Evolutionary conservation across 148 eudicot species (phyloP), one percentile per base, ranked within the genome.

Genomic region (Salicornia ramosissima): DNA sequence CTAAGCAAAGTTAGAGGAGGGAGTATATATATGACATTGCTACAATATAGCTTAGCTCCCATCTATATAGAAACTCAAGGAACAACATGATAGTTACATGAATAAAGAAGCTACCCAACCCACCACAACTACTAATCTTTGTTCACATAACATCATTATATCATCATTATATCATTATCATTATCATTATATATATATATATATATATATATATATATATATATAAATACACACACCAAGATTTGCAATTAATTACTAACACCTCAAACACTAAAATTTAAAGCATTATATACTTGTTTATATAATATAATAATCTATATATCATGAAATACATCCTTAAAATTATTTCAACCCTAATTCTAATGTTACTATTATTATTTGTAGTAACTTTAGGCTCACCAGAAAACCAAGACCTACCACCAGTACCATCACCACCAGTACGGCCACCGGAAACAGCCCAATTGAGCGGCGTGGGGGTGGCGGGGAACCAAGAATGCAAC

Each of bases 71-170:
- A 31, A 60, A 19, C 33, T 34, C 43, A n/a, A 31, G 64, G 43
- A n/a, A 63, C 67, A n/a, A 63, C 67, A 63, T 63, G 50, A 39
- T 39, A n/a, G 22, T 4, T 22, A 39, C 67, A 42, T 63, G 50
- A 63, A 39, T 63, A 63, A 63, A 63, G 67, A 63, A 63, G 30
- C n/a, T n/a, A n/a, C n/a, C 67, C 10, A 29, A 51, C 58, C 24
- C 40, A 36, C 4, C 22, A 4, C 22, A 63, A 45, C 49, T 34
- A 63, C 67, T n/a, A 40, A 63, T 10, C 31, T 63, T 63, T 63
- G 19, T 6, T 18, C 39, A 58, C 39, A 58, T 6, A 58, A n/a
- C n/a, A n/a, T n/a, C n/a, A n/a, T n/a, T n/a, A n/a, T n/a, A n/a
- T n/a, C n/a, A n/a, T n/a, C n/a, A n/a, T n/a, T n/a, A n/a, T n/a